A percentile compares a stretch with the other conserved stretches of the same genome.
phyloP scores from a whole-genome alignment of 768 basidiomycete species.

The Tricholoma matsutake region DNA sequence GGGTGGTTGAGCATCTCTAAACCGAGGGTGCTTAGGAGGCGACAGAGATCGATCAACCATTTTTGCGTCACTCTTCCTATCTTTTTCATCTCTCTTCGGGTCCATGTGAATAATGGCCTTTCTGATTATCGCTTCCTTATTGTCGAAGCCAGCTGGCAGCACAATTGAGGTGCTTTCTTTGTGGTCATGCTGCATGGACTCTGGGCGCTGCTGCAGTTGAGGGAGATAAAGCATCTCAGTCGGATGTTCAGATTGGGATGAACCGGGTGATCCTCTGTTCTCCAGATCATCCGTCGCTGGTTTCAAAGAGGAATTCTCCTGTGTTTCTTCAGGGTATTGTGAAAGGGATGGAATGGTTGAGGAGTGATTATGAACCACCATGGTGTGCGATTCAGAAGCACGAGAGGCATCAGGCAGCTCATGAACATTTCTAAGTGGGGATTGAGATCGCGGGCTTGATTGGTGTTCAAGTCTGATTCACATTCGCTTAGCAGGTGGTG shows the following conservation, averaged over 20 bases:
- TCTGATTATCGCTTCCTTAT: not conserved
- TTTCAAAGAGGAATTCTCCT: not conserved
- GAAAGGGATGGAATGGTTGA: slow-evolving; percentile 11
- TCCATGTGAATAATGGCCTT: not conserved
- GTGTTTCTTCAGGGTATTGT: slow-evolving; percentile 9
- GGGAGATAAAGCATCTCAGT: not conserved
- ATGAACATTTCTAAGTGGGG: slow-evolving; percentile 1
- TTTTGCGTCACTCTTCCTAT: slow-evolving; percentile 16
- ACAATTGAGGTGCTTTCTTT: not conserved
- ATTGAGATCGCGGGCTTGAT: slow-evolving; percentile 9
- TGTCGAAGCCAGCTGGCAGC: not conserved
- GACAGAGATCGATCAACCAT: slow-evolving; percentile 18
- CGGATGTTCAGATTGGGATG: not conserved
- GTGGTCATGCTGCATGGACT: not conserved
- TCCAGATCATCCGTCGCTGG: not conserved
- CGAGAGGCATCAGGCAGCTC: slow-evolving; percentile 20
- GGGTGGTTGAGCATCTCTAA: slow-evolving; percentile 12
- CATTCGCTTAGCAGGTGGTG: slow-evolving; percentile 12
- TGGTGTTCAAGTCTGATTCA: not conserved
- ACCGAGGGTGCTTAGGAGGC: slow-evolving; percentile 22
- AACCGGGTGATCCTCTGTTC: not conserved
- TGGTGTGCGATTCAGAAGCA: slow-evolving; percentile 26
- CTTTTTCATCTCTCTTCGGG: slow-evolving; percentile 17
- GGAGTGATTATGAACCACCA: slow-evolving; percentile 19
- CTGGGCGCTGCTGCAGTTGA: not conserved